Evolutionary conservation across 352 stramenopile genomes (phyloP).

Genomic region (Pythium vanterpoolii): DNA sequence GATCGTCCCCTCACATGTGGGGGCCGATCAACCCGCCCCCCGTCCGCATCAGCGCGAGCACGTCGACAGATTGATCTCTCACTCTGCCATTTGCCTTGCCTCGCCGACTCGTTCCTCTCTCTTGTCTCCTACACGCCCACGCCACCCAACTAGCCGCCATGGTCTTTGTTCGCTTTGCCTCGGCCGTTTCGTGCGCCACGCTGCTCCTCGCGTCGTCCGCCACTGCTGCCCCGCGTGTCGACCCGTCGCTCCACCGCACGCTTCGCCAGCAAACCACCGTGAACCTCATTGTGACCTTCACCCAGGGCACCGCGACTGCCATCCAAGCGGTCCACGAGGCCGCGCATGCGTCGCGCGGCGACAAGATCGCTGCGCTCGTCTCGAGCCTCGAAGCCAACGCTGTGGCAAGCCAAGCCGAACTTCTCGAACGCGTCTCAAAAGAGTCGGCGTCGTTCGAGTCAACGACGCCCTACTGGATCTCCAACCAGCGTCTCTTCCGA

Average conservation of each 20-base stretch:
- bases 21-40: too few species aligned
- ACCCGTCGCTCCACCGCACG: slow-evolving; percentile 11
- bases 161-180: background rate
- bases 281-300: slow-evolving; percentile 17
- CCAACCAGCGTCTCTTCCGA: slow-evolving; percentile 12
- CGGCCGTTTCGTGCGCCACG: background rate
- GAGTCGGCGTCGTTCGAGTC: slow-evolving; percentile 1
- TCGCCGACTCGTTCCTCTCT: background rate
- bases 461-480: slow-evolving; percentile 11
- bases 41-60: too few species aligned
- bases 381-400: slow-evolving; percentile 6
- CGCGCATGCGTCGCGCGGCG: slow-evolving; percentile 1
- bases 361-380: background rate
- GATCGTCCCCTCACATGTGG: too few species aligned
- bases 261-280: slow-evolving; percentile 5
- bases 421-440: slow-evolving; percentile 1
- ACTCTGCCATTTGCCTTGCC: background rate
- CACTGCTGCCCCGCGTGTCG: too few species aligned
- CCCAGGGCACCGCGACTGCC: background rate
- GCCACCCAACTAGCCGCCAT: background rate
- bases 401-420: background rate
- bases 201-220: too few species aligned
- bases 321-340: background rate
- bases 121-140: background rate
- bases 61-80: background rate